phyloP scores from a whole-genome alignment of 257 asterid genomes.

The Solanum habrochaites region DNA sequence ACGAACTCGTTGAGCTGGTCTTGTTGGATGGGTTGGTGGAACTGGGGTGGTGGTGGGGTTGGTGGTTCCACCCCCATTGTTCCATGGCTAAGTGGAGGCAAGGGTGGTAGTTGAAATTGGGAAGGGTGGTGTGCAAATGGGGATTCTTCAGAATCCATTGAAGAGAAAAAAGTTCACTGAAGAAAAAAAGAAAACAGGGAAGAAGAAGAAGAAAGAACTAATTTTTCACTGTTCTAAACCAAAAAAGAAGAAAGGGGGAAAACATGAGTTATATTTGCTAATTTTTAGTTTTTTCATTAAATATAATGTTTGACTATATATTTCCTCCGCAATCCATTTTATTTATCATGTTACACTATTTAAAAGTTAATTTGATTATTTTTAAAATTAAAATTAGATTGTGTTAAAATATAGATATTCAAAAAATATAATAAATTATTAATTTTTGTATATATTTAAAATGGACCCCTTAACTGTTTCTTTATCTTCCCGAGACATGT shows the following conservation, averaged over 20 bases:
- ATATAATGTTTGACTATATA: not conserved
- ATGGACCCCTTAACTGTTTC: too few species aligned
- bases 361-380: too few species aligned
- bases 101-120: not conserved
- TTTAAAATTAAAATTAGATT: too few species aligned
- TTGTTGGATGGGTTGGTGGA: constrained; percentile 12
- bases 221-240: not conserved
- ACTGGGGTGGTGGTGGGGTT: constrained; percentile 26
- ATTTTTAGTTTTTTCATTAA: not conserved
- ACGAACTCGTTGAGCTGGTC: not conserved
- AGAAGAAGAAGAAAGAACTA: not conserved
- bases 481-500: too few species aligned
- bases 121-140: constrained; percentile 9
- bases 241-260: not conserved
- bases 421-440: too few species aligned
- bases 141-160: constrained; percentile 40
- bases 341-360: too few species aligned
- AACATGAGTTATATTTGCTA: not conserved
- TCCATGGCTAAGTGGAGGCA: constrained; percentile 7
- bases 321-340: not conserved
- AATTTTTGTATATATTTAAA: too few species aligned
- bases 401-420: too few species aligned
- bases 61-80: constrained; percentile 13
- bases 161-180: not conserved
- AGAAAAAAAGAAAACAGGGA: not conserved